These are phyloP conservation scores for Mycena haematopus DNA, from an alignment of 768 basidiomycete genomes.

Conservation along the genomic window DNA sequence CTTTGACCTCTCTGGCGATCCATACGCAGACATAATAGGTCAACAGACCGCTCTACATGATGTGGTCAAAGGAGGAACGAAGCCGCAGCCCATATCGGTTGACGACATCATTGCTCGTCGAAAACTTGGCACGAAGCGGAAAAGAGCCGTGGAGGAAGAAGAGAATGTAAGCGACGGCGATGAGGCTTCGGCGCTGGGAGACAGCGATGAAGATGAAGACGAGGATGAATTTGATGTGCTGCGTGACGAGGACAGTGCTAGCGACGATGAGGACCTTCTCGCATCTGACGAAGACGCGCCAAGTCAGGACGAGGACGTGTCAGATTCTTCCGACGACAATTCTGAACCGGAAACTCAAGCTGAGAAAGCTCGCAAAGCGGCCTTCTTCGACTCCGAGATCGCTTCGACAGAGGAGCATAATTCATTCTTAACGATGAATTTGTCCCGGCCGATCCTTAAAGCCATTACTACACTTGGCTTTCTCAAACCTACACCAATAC, in stretches of 20 bases:
- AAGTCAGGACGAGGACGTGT: constrained; percentile 31
- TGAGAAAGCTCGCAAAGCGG: constrained; percentile 80
- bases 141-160: constrained; percentile 49
- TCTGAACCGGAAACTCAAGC: constrained; percentile 63
- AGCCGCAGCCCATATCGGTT: constrained; percentile 82
- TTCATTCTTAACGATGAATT: constrained; percentile 92
- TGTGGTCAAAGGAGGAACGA: constrained; percentile 65
- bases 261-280: constrained; percentile 38
- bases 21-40: constrained; percentile 62
- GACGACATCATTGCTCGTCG: constrained; percentile 90
- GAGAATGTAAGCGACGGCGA: constrained; percentile 48
- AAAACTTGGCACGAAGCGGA: constrained; percentile 67
- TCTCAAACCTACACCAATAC: constrained; percentile 91
- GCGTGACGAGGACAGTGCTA: constrained; percentile 39
- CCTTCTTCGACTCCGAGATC: constrained; percentile 80
- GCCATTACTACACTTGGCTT: constrained; percentile 86
- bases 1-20: constrained; percentile 81
- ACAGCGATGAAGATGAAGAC: constrained; percentile 33
- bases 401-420: constrained; percentile 59
- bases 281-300: constrained; percentile 36
- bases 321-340: constrained; percentile 36
- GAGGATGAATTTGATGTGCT: constrained; percentile 34
- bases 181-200: constrained; percentile 40
- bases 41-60: constrained; percentile 52
- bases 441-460: constrained; percentile 93